Evolutionary conservation across 2,329 filamentous ascomycete species (phyloP).

Genomic region (Fusarium sublunatum): DNA sequence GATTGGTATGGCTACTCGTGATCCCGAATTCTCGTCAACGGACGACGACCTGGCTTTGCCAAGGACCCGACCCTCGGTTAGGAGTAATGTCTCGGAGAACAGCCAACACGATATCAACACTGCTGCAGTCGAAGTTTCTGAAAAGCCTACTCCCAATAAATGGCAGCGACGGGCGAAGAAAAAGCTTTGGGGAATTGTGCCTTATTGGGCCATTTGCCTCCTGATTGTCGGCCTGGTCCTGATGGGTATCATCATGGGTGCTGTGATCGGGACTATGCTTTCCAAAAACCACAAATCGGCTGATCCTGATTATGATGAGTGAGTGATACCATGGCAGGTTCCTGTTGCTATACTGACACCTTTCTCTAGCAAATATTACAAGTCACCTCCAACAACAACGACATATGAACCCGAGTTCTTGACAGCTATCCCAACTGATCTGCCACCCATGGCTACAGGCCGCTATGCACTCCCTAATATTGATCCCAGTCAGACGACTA

Average conservation of each 20-base stretch:
- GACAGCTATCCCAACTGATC: slow-evolving; percentile 59
- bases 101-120: slow-evolving; percentile 68
- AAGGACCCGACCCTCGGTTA: slow-evolving; percentile 62
- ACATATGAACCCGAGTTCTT: slow-evolving; percentile 63
- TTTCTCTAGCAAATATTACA: slow-evolving; percentile 31
- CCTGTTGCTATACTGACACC: slow-evolving; percentile 11
- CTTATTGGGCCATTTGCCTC: slow-evolving; percentile 70
- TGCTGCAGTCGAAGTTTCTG: slow-evolving; percentile 56
- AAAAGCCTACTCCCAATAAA: slow-evolving; percentile 61
- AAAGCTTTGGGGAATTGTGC: slow-evolving; percentile 68
- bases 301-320: slow-evolving; percentile 21
- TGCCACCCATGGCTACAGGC: slow-evolving; percentile 66
- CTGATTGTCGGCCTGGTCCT: slow-evolving; percentile 61
- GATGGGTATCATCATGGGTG: slow-evolving; percentile 66
- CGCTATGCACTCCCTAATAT: slow-evolving; percentile 67
- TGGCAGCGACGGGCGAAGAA: slow-evolving; percentile 66
- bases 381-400: slow-evolving; percentile 51
- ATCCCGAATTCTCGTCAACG: slow-evolving; percentile 71
- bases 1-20: slow-evolving; percentile 68
- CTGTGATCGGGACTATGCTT: slow-evolving; percentile 64
- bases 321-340: slow-evolving; percentile 5
- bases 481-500: slow-evolving; percentile 60
- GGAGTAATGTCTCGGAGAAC: slow-evolving; percentile 60
- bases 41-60: slow-evolving; percentile 64
- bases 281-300: slow-evolving; percentile 29